Evolutionary conservation across 2,329 filamentous ascomycete genomes (phyloP).

Genomic region (Trichoderma lentiforme): DNA sequence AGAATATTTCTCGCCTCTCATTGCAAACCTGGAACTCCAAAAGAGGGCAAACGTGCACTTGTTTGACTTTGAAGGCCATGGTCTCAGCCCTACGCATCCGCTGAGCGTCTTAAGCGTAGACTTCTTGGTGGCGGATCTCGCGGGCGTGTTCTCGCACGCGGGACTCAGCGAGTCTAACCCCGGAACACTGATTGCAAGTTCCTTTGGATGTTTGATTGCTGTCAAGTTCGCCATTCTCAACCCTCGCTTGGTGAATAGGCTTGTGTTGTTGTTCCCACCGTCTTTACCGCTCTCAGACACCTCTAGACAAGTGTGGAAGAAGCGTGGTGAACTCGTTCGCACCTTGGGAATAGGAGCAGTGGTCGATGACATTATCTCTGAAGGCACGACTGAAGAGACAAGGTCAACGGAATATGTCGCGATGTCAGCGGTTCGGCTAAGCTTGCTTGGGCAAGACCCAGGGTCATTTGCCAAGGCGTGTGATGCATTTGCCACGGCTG

Average conservation of each 20-base stretch:
- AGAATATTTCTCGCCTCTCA: neutral
- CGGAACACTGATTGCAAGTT: neutral
- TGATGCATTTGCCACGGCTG: neutral
- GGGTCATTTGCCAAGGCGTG: neutral
- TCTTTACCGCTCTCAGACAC: neutral
- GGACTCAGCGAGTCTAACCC: neutral
- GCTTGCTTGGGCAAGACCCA: neutral
- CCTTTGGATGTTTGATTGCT: neutral
- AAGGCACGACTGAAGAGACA: neutral
- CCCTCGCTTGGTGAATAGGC: neutral
- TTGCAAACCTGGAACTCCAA: neutral
- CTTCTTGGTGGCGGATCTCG: neutral
- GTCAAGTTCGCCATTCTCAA: neutral
- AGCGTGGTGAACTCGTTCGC: neutral
- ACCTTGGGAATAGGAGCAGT: neutral
- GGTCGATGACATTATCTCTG: neutral
- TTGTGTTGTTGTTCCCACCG: neutral
- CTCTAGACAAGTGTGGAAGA: neutral
- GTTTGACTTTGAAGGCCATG: conserved; percentile 14
- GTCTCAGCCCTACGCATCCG: conserved; percentile 6
- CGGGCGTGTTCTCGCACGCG: neutral
- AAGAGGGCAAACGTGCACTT: neutral
- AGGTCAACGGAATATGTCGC: neutral
- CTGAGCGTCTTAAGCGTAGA: conserved; percentile 8
- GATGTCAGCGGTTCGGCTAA: neutral